Evolutionary conservation across 1,284 basidiomycete species (phyloP), one percentile per base, ranked within the genome.

Genomic region (Cryptococcus sp.): DNA sequence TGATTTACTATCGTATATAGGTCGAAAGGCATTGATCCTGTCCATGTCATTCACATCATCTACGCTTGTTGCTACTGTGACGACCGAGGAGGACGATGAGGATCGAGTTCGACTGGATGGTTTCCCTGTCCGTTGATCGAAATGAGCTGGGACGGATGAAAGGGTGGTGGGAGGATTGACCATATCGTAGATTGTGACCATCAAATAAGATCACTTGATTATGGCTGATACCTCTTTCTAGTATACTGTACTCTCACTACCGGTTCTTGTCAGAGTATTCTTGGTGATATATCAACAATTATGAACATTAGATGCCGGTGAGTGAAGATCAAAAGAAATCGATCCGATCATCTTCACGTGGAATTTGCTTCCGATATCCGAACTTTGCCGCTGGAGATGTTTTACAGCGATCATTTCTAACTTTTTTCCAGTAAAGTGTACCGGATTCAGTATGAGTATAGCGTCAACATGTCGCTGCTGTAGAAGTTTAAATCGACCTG

Each of bases 21-120:
- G 65, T 44, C 71, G 56, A n/a, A 66, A 49, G 4, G 35, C 15
- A 55, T 71, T 56, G 37, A 73, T 71, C 30, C 60, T 36, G 3
- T 58, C 49, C 52, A 71, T 66, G 15, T 68, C 65, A 10, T 52
- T 56, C 11, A 70, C 8, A 48, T 67, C 63, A 49, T 71, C 68
- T 15, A 70, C 53, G 45, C 63, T 67, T 13, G 67, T 71, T 8
- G 62, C 70, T 14, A 50, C 46, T 4, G 68, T 66, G 49, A 59
- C 64, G 44, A 58, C 57, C 1, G 65, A 66, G 2, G 67, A 63
- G 0, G 67, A 61, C 33, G 60, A 61, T 10, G 68, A 71, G 31
- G 61, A 58, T 23, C 62, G 57, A 14, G 60, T 59, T 5, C 51
- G 46, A n/a, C 23, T 23, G 23, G 23, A 23, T 23, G 23, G 23